phyloP scores from a whole-genome alignment of 2,329 filamentous ascomycete genomes.

The Mollisiaceae sp. region DNA sequence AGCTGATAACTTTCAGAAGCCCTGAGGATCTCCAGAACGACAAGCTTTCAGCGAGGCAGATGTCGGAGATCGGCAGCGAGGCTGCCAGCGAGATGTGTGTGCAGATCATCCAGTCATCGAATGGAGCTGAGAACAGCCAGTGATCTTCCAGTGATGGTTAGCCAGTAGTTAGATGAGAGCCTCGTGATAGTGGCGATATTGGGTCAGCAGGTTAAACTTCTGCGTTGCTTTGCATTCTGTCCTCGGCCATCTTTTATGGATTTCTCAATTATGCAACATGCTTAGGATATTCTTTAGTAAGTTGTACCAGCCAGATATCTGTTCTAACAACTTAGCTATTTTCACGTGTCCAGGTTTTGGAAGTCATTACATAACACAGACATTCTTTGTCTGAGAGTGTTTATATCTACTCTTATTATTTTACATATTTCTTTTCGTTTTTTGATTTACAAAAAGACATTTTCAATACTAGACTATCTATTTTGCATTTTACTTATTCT shows the following conservation, averaged over 20 bases:
- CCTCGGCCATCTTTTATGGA: not conserved
- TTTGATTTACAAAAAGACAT: no score
- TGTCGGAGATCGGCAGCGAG: conserved; percentile 4
- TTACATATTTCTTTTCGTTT: no score
- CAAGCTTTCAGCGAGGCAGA: not conserved
- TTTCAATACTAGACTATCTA: no score
- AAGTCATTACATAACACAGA: no score
- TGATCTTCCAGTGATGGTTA: not conserved
- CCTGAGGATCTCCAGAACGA: not conserved
- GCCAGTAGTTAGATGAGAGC: not conserved
- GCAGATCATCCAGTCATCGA: conserved; percentile 5
- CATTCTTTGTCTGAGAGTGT: no score
- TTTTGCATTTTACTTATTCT: no score
- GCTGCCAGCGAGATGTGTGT: not conserved
- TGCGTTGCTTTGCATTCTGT: not conserved
- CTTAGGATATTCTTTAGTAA: no score
- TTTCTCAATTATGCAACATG: no score
- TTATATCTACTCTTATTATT: no score
- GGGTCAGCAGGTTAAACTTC: not conserved
- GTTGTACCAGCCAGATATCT: no score
- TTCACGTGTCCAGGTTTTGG: no score
- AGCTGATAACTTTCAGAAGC: not conserved
- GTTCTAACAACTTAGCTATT: no score
- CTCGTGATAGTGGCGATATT: not conserved
- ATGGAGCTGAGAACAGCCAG: not conserved